Evolutionary conservation across 371 early-diverging fungal genomes (phyloP), one percentile per base, ranked within the genome.

Genomic region (Nosema muscidifuracis): DNA sequence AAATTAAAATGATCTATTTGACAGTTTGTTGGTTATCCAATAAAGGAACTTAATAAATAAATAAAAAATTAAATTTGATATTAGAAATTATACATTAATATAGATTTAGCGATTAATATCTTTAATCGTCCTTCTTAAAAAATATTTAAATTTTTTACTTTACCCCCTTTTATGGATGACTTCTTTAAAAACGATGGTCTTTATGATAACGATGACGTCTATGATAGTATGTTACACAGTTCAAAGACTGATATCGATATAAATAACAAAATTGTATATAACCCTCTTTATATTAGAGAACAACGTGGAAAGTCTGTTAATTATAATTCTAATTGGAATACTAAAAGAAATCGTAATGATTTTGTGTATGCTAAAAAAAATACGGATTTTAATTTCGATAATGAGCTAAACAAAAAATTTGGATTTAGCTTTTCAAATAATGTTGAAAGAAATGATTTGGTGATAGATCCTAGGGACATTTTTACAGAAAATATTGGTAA

Each of bases 401-500:
- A 47, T 20, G 47, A 47, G 3, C 20, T 47, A 4, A n/a, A 4
- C 4, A 47, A 13, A 47, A 47, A 20, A 6, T 47, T 47, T 20
- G n/a, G n/a, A 10, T 47, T 47, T n/a, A 10, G 10, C n/a, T 47
- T 47, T 20, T 47, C 47, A 6, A 47, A 47, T 20, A 47, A 47
- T 47, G 3, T 47, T 20, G 47, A 47, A 47, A 4, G n/a, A 4
- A n/a, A 47, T 47, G 47, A 47, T 10, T 4, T 20, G 4, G 3
- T 47, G 3, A 47, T 47, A 10, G n/a, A 47, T 20, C 47, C 47
- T 4, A 47, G n/a, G n/a, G 47, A 47, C n/a, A 47, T 47, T 47
- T 47, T 47, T 47, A n/a, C 47, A 12, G n/a, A 47, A 12, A 47
- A n/a, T 47, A 47, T n/a, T n/a, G n/a, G n/a, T n/a, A n/a, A n/a